Conservation (phyloP, 169 alveolate species). For the Eimeria sp. region DNA sequence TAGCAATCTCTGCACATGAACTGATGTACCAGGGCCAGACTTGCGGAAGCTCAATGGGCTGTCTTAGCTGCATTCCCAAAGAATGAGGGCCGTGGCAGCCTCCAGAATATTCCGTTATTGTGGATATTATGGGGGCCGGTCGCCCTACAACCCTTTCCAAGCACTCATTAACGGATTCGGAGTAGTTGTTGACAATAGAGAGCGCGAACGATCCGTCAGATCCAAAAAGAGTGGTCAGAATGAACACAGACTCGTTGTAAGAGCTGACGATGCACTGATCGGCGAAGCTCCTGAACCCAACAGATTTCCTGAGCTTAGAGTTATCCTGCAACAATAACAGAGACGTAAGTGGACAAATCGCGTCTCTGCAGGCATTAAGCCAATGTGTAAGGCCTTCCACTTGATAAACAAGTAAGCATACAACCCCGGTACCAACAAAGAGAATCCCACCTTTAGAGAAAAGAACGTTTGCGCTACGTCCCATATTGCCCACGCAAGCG, state of each 20-base stretch:
- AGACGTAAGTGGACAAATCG: background rate
- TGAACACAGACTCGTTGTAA: conserved; percentile 42
- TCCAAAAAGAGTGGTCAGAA: conserved; percentile 34
- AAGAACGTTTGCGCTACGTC: conserved; percentile 62
- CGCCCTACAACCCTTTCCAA: background rate
- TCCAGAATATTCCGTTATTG: background rate
- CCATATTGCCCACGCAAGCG: conserved; percentile 79
- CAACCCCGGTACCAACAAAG: background rate
- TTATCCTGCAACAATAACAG: background rate
- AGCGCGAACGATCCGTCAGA: background rate
- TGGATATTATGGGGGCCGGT: background rate
- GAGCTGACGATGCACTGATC: conserved; percentile 47
- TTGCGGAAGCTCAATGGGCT: background rate
- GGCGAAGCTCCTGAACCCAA: background rate
- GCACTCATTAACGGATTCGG: background rate
- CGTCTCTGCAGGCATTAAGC: background rate
- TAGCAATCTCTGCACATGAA: background rate
- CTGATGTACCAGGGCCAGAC: conserved; percentile 43
- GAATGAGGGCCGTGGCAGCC: background rate
- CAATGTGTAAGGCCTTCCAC: background rate
- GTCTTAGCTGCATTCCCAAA: background rate
- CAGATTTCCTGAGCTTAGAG: conserved; percentile 15
- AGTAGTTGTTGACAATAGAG: conserved; percentile 20
- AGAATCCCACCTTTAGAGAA: background rate
- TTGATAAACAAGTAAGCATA: background rate